Conservation (phyloP, 192 early-diverging fungal genomes). For the Coemansia sp. region DNA sequence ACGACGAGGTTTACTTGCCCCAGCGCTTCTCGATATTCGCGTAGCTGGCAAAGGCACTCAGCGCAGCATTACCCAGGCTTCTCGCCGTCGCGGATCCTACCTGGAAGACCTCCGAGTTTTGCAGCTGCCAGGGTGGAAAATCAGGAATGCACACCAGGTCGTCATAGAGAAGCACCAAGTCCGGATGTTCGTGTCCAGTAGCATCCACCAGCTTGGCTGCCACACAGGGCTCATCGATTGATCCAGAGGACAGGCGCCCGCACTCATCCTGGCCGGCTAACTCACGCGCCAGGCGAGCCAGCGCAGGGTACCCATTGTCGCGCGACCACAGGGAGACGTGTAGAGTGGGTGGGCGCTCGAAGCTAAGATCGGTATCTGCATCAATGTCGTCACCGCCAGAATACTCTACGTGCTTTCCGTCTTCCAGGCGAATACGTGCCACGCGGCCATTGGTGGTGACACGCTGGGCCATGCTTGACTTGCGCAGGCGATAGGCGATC, state of each 20-base stretch:
- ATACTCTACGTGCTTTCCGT: not conserved
- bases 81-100: conserved; percentile 7
- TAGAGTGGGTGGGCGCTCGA: conserved; percentile 6
- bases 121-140: conserved; percentile 52
- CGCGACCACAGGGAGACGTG: conserved; percentile 45
- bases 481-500: conserved; percentile 32
- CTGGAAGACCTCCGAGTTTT: conserved; percentile 47
- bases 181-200: conserved; percentile 29
- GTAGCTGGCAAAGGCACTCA: conserved; percentile 29
- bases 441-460: conserved; percentile 22
- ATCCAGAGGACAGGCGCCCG: conserved; percentile 10
- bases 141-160: conserved; percentile 40
- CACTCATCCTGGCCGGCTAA: conserved; percentile 14
- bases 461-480: conserved; percentile 40
- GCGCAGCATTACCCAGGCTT: conserved; percentile 29
- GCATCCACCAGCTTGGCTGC: conserved; percentile 17
- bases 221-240: conserved; percentile 21
- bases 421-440: conserved; percentile 27
- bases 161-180: conserved; percentile 38
- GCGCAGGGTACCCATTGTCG: conserved; percentile 33
- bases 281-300: conserved; percentile 18
- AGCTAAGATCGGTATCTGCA: not conserved
- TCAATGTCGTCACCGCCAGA: conserved; percentile 9
- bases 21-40: conserved; percentile 47
- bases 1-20: conserved; percentile 25